These are phyloP conservation scores for Bjerkandera adusta DNA, from an alignment of 1,284 basidiomycete genomes.

Conservation along the genomic window DNA sequence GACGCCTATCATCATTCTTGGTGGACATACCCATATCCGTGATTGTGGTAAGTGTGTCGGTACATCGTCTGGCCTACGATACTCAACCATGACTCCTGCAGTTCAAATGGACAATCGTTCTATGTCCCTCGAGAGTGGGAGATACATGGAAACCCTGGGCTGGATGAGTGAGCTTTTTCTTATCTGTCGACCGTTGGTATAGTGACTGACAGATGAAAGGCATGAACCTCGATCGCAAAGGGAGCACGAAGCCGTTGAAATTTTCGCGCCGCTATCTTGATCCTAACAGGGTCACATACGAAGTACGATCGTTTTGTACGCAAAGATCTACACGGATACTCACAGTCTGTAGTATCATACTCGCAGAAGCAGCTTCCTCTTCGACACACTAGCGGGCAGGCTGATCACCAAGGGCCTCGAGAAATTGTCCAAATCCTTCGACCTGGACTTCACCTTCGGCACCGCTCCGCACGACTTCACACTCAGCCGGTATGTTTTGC, in stretches of 20 bases:
- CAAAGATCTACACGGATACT: background rate
- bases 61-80: background rate
- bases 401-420: slow-evolving; percentile 55
- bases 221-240: slow-evolving; percentile 45
- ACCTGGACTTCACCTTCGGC: slow-evolving; percentile 58
- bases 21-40: slow-evolving; percentile 77
- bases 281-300: slow-evolving; percentile 69
- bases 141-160: slow-evolving; percentile 87
- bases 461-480: slow-evolving; percentile 74
- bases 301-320: slow-evolving; percentile 37
- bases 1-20: slow-evolving; percentile 80
- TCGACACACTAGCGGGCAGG: slow-evolving; percentile 55
- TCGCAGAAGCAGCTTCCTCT: slow-evolving; percentile 38
- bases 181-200: background rate
- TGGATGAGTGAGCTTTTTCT: slow-evolving; percentile 46
- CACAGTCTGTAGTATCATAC: slow-evolving; percentile 54
- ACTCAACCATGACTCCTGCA: slow-evolving; percentile 14
- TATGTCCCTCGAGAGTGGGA: slow-evolving; percentile 76
- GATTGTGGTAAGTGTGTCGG: slow-evolving; percentile 58
- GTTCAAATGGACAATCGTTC: slow-evolving; percentile 61
- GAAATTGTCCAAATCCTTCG: slow-evolving; percentile 49
- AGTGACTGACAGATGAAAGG: slow-evolving; percentile 32
- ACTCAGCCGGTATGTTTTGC: slow-evolving; percentile 46
- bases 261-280: slow-evolving; percentile 75
- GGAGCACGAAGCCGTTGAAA: slow-evolving; percentile 46